phyloP scores from a whole-genome alignment of 1,139 yeast species.

The Nadsonia commutata region DNA sequence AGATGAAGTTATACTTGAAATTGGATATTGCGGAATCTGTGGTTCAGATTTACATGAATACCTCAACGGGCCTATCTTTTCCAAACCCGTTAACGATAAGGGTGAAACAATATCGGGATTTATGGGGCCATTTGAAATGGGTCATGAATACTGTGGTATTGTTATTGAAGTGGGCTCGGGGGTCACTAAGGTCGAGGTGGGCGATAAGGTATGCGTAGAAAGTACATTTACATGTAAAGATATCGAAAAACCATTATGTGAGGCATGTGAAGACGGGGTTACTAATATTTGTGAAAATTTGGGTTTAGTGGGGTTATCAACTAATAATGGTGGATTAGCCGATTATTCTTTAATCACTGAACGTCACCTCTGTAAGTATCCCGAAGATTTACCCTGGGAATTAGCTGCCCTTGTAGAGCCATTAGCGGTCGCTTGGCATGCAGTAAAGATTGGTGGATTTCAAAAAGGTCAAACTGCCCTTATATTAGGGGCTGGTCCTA shows the following conservation, averaged over 20 bases:
- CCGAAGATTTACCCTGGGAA: neutral
- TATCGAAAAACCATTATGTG: neutral
- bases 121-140: neutral
- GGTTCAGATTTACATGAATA: neutral
- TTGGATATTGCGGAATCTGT: neutral
- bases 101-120: neutral
- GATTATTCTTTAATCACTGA: neutral
- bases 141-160: neutral
- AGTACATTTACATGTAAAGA: neutral
- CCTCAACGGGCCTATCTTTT: neutral
- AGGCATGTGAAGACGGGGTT: neutral
- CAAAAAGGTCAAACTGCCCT: neutral
- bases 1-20: neutral
- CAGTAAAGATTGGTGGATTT: neutral
- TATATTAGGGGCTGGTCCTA: neutral
- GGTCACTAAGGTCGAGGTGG: neutral
- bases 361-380: neutral
- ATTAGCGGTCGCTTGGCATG: neutral
- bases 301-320: neutral
- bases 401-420: neutral
- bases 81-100: neutral
- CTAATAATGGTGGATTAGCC: neutral
- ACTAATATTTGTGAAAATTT: neutral
- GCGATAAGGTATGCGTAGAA: neutral
- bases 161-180: neutral